A percentile compares a stretch with the other conserved stretches of the same genome.
phyloP scores from a whole-genome alignment of 768 basidiomycete genomes.

The Termitomyces sp. region DNA sequence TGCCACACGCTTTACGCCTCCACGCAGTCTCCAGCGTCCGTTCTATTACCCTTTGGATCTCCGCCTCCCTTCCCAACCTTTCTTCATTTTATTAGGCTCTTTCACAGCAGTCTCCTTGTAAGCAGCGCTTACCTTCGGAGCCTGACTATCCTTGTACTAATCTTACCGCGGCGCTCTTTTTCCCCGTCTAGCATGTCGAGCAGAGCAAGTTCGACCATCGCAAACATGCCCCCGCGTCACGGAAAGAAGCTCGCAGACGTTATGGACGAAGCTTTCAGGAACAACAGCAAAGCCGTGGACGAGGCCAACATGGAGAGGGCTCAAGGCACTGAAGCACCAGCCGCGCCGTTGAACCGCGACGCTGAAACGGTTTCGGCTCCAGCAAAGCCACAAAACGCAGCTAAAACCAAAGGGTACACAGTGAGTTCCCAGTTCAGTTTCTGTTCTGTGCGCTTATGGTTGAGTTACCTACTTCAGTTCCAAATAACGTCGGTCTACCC shows the following conservation, averaged over 20 bases:
- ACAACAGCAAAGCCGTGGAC: slow-evolving; percentile 16
- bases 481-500: slow-evolving; percentile 23
- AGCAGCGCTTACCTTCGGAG: background rate
- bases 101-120: background rate
- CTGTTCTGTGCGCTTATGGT: background rate
- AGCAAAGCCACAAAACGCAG: slow-evolving; percentile 21
- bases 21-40: slow-evolving; percentile 4
- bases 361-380: slow-evolving; percentile 7
- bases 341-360: background rate
- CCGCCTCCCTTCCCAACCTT: background rate
- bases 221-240: slow-evolving; percentile 27
- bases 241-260: slow-evolving; percentile 23
- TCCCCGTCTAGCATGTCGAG: slow-evolving; percentile 22
- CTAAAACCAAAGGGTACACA: slow-evolving; percentile 20
- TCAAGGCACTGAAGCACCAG: slow-evolving; percentile 20
- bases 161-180: background rate
- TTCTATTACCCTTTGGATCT: background rate
- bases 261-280: slow-evolving; percentile 27
- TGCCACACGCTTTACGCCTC: slow-evolving; percentile 15
- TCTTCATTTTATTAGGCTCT: background rate
- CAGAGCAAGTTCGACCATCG: slow-evolving; percentile 28
- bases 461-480: slow-evolving; percentile 3
- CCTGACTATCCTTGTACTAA: background rate
- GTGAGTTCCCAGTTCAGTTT: slow-evolving; percentile 8
- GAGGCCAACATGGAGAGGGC: slow-evolving; percentile 15